Base-by-base conservation (phyloP, 1,284 basidiomycete genomes). In the Xerocomus cyaneibrunnescens region DNA sequence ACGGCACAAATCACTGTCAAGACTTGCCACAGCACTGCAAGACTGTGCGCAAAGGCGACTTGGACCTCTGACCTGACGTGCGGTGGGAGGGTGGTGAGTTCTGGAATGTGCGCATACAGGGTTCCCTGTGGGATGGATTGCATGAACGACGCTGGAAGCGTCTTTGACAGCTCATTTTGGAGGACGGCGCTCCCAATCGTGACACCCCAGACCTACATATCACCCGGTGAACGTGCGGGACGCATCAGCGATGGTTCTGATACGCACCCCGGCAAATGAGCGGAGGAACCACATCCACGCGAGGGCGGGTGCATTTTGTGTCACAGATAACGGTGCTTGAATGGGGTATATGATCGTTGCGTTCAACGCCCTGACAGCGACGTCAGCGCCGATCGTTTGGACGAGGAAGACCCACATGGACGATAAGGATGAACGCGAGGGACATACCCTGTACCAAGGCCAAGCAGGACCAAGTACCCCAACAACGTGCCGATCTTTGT, bases 301-400 rank as follows among this genome's bases (percentile, higher is more conserved):
- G 3, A 71, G 50, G 2, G 69, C 64, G 5, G 54, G 47, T 8
- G 66, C 65, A 23, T 64, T 66, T 19, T 58, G 51, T 0, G 54
- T 51, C 19, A 62, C 57, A 1, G 60, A 55, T 12, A 70, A 39
- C 0, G 69, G 68, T 3, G 71, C 69, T 31, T 71, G 63, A 10
- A 72, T 65, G 3, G 69, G 62, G 41, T 71, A 73, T 25, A 62
- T 55, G 10, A 58, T 31, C 32, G 54, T 55, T 7, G 56, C 49
- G 7, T 42, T 44, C 39, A 64, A 19, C 4, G 8, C 9, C 23
- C 59, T 59, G 25, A 5, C 0, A 3, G 4, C 16, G 12, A n/a
- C 7, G 25, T 57, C 43, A 38, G 25, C 10, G 36, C 10, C 6
- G 12, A 21, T 10, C 7, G 9, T 22, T 12, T 22, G n/a, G 32